phyloP scores from a whole-genome alignment of 176 grass and related monocot species.

The Lolium multiflorum region DNA sequence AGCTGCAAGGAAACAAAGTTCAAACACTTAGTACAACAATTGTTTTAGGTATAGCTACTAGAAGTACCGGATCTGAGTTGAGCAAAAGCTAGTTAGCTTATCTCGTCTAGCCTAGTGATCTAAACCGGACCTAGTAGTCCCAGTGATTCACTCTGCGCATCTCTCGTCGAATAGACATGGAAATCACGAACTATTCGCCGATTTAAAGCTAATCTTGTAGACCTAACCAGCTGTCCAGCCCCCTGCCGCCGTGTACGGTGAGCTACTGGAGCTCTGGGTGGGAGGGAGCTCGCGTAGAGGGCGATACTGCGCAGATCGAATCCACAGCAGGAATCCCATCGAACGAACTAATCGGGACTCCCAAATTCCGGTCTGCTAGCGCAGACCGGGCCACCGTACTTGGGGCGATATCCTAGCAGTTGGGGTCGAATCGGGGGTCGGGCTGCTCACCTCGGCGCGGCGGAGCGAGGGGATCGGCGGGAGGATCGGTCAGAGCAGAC shows the following conservation, averaged over 20 bases:
- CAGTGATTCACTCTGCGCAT: neutral
- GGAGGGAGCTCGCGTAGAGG: neutral
- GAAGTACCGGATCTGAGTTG: neutral
- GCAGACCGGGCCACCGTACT: neutral
- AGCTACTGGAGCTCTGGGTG: neutral
- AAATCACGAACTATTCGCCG: neutral
- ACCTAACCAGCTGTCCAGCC: neutral
- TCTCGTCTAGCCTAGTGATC: neutral
- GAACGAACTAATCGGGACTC: conserved; percentile 12
- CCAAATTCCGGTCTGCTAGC: neutral
- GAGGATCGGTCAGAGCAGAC: neutral
- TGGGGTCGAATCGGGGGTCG: neutral
- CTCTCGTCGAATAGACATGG: neutral
- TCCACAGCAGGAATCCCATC: neutral
- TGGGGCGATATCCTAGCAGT: conserved; percentile 3
- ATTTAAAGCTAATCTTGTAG: conserved; percentile 2
- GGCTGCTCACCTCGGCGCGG: conserved; percentile 38
- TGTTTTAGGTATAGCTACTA: neutral
- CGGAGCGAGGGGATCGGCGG: neutral
- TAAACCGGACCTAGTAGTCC: neutral
- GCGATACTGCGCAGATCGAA: neutral
- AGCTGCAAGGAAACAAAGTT: conserved; percentile 28
- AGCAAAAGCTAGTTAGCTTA: neutral
- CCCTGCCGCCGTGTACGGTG: neutral
- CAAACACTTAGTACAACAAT: neutral